Evolutionary conservation across 2,329 filamentous ascomycete genomes (phyloP).

Genomic region (Sarocladium strictum): DNA sequence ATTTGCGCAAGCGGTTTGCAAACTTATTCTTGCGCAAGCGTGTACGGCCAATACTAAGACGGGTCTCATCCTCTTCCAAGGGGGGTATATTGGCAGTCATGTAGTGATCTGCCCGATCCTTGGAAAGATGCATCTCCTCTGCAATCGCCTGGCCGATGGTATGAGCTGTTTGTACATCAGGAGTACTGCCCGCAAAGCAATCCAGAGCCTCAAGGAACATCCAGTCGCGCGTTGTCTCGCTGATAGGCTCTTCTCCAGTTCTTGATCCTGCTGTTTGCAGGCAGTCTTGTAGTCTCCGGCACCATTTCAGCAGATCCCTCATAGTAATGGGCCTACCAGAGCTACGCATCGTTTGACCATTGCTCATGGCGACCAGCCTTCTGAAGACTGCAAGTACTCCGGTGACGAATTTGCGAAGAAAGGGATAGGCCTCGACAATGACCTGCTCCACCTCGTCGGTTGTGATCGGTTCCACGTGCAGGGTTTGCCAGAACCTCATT

Average conservation of each 20-base stretch:
- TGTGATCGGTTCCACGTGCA: constrained; percentile 62
- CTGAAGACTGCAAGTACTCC: constrained; percentile 55
- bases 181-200: constrained; percentile 80
- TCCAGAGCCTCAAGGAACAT: constrained; percentile 94
- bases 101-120: constrained; percentile 74
- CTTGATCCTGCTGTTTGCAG: constrained; percentile 56
- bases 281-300: constrained; percentile 64
- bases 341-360: constrained; percentile 28
- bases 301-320: constrained; percentile 88
- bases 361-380: constrained; percentile 30
- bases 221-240: constrained; percentile 66
- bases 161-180: constrained; percentile 55
- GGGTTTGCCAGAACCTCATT: constrained; percentile 75
- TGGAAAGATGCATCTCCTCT: constrained; percentile 80
- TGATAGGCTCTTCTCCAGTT: constrained; percentile 63
- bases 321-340: constrained; percentile 55
- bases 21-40: constrained; percentile 51
- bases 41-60: constrained; percentile 61
- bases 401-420: constrained; percentile 56
- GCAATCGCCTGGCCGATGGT: constrained; percentile 66
- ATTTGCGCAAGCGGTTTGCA: constrained; percentile 43
- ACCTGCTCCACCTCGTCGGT: constrained; percentile 69
- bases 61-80: constrained; percentile 54
- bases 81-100: constrained; percentile 66
- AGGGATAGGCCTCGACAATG: constrained; percentile 63